Conservation (phyloP, 768 basidiomycete species). For the Naematelia aurantialba region DNA sequence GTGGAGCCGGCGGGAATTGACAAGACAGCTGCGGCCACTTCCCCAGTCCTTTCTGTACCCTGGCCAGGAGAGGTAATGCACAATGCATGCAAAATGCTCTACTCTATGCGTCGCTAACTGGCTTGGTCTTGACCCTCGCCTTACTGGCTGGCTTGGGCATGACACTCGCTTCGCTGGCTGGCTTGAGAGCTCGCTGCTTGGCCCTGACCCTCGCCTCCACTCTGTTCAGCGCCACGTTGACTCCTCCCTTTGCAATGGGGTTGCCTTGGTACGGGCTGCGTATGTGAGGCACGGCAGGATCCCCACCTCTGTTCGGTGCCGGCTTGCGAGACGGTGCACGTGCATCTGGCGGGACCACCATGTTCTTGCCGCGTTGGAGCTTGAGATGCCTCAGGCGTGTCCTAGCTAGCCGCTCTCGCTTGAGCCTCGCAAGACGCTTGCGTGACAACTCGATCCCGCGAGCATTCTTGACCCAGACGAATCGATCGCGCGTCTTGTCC, state of each 20-base stretch:
- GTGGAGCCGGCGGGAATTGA: no score
- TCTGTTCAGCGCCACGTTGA: neutral
- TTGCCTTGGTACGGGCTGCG: neutral
- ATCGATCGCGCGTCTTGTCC: conserved; percentile 8
- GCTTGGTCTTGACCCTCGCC: no score
- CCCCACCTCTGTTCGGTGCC: neutral
- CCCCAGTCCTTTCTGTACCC: no score
- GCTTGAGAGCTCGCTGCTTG: neutral
- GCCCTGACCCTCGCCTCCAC: neutral
- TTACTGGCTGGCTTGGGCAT: neutral
- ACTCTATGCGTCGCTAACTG: no score
- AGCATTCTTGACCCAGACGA: conserved; percentile 21
- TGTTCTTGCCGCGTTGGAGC: conserved; percentile 17
- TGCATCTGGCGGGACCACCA: conserved; percentile 12
- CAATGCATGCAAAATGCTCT: no score
- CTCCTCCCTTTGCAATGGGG: neutral
- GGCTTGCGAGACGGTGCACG: conserved; percentile 1
- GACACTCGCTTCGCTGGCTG: neutral
- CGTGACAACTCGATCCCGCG: conserved; percentile 16
- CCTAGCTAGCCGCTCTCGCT: conserved; percentile 22
- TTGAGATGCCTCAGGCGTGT: conserved; percentile 9
- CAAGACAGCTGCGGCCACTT: no score
- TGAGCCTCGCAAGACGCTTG: conserved; percentile 18
- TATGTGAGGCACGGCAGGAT: neutral
- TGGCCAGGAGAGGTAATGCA: no score